Percentiles rank a stretch among this genome's conserved stretches.
Conservation (phyloP, 208 protist species). For the Wallacemonas collosoma region DNA sequence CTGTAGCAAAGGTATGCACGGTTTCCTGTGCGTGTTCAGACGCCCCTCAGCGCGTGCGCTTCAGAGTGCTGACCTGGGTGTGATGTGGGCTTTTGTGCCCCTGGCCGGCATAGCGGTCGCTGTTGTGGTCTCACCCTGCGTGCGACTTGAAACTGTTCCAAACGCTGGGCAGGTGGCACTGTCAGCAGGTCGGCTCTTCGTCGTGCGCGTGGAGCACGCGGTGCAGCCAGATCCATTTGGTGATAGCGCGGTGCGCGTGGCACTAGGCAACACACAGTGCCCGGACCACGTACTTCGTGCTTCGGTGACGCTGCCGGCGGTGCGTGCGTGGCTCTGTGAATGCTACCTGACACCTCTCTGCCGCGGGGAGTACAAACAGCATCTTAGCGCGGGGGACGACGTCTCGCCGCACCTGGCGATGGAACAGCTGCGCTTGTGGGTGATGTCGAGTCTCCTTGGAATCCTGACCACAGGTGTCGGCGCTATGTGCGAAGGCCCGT, state of each 20-base stretch:
- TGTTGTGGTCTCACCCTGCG: neutral
- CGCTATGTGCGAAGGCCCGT: no score
- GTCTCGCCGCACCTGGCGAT: neutral
- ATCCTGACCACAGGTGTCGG: neutral
- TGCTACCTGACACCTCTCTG: neutral
- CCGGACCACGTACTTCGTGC: neutral
- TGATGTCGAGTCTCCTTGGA: neutral
- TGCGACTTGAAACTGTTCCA: no score
- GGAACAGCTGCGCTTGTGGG: neutral
- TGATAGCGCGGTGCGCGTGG: slow-evolving; percentile 1
- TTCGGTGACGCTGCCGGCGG: neutral
- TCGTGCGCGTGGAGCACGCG: neutral
- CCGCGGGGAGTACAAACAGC: neutral
- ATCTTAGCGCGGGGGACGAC: no score
- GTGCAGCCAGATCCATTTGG: neutral
- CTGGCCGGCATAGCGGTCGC: neutral
- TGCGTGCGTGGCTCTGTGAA: neutral
- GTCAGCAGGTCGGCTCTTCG: neutral
- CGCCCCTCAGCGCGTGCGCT: neutral
- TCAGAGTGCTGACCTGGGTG: neutral
- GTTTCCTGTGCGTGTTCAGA: slow-evolving; percentile 14
- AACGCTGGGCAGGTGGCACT: neutral
- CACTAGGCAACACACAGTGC: neutral
- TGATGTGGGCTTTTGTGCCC: slow-evolving; percentile 2
- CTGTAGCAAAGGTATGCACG: neutral